Evolutionary conservation across 2,329 filamentous ascomycete genomes (phyloP).

Genomic region (Cytospora piceae): DNA sequence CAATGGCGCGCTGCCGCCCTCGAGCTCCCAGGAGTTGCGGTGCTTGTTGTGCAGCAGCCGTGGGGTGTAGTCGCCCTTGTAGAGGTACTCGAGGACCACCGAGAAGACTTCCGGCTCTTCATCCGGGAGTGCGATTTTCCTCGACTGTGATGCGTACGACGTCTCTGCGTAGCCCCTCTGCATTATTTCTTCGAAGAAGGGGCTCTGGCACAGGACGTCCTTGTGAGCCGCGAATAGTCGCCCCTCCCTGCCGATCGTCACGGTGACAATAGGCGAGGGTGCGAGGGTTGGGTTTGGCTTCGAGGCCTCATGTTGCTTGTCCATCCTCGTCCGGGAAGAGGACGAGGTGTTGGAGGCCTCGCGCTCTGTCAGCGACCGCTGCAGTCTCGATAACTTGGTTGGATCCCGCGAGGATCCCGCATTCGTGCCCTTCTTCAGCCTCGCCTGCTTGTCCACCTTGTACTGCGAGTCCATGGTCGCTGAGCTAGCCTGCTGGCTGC

Average conservation of each 20-base stretch:
- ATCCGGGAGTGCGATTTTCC: slow-evolving; percentile 72
- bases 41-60: slow-evolving; percentile 86
- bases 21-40: slow-evolving; percentile 86
- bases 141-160: slow-evolving; percentile 61
- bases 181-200: slow-evolving; percentile 77
- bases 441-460: slow-evolving; percentile 85
- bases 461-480: slow-evolving; percentile 42
- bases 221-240: slow-evolving; percentile 95
- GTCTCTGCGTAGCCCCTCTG: slow-evolving; percentile 71
- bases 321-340: slow-evolving; percentile 16
- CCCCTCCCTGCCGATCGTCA: slow-evolving; percentile 81
- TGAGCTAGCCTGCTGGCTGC: slow-evolving; percentile 41
- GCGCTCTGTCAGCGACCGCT: slow-evolving; percentile 71
- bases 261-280: slow-evolving; percentile 78
- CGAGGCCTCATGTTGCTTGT: slow-evolving; percentile 28
- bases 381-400: slow-evolving; percentile 81
- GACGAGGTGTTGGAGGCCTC: slow-evolving; percentile 42
- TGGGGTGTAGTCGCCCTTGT: slow-evolving; percentile 95
- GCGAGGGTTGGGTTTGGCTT: slow-evolving; percentile 35
- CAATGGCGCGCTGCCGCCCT: slow-evolving; percentile 55
- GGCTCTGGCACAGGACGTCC: slow-evolving; percentile 84
- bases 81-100: slow-evolving; percentile 92
- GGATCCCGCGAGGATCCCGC: slow-evolving; percentile 64
- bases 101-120: slow-evolving; percentile 93
- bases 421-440: slow-evolving; percentile 64